phyloP scores from a whole-genome alignment of 768 basidiomycete species.

The Tylopilus sp. region DNA sequence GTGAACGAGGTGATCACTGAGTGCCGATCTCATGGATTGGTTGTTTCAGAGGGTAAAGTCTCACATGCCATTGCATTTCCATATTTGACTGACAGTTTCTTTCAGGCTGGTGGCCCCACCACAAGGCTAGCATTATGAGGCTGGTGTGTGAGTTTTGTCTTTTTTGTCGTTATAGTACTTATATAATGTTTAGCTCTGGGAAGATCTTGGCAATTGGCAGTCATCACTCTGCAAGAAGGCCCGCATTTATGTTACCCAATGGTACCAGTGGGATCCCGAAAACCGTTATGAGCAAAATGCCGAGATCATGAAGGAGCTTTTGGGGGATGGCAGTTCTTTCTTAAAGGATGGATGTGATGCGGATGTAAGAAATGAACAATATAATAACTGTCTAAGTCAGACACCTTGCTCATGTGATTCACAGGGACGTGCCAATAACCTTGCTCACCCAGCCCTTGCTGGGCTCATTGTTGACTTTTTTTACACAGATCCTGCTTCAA shows the following conservation, averaged over 20 bases:
- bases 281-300: not conserved
- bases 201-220: not conserved
- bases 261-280: too few relatives aligned
- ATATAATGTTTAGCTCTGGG: too few relatives aligned
- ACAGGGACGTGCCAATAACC: conserved; percentile 5
- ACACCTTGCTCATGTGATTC: not conserved
- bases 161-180: too few relatives aligned
- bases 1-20: not conserved
- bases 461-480: too few relatives aligned
- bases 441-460: not conserved
- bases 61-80: not conserved
- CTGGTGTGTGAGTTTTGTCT: too few relatives aligned
- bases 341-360: not conserved
- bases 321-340: not conserved
- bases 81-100: too few relatives aligned
- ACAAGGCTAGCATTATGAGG: not conserved
- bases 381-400: too few relatives aligned
- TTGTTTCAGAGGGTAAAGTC: not conserved
- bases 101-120: conserved; percentile 4
- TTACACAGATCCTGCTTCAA: too few relatives aligned
- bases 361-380: too few relatives aligned
- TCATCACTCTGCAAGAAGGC: conserved; percentile 2
- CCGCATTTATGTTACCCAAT: not conserved
- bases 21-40: not conserved
- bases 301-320: not conserved